phyloP scores from a whole-genome alignment of 2,329 filamentous ascomycete species.

The Penicillium sp. region DNA sequence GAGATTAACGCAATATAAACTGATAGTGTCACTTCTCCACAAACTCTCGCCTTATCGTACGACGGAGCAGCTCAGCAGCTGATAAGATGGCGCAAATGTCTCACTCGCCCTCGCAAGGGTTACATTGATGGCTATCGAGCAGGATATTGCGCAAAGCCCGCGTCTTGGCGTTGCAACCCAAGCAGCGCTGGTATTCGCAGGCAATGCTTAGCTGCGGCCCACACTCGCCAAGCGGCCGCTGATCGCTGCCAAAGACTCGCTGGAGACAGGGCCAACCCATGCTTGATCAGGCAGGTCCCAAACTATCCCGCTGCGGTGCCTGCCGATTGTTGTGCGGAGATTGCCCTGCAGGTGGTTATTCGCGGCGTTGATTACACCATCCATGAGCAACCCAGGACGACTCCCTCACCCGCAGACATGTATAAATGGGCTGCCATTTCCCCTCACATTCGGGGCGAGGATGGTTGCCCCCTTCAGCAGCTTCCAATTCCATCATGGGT shows the following conservation, averaged over 20 bases:
- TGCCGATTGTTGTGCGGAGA: not conserved
- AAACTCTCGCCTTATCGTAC: not conserved
- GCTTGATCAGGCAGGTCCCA: constrained; percentile 13
- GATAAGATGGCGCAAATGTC: not conserved
- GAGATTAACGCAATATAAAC: not conserved
- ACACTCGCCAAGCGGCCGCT: not conserved
- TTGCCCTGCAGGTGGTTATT: not conserved
- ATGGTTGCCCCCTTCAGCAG: not conserved
- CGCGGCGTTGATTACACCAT: not conserved
- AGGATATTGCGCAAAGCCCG: not conserved
- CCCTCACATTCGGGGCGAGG: not conserved
- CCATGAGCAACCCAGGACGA: not conserved
- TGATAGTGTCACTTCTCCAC: not conserved
- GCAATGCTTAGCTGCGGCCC: constrained; percentile 2
- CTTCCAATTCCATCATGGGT: constrained; percentile 26
- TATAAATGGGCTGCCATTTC: not conserved
- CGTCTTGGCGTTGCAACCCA: constrained; percentile 30
- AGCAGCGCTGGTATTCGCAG: constrained; percentile 4
- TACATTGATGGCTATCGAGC: not conserved
- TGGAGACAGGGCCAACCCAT: not conserved
- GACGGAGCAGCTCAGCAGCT: not conserved
- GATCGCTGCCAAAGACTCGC: constrained; percentile 5
- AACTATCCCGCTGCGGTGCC: not conserved
- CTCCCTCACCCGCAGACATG: not conserved
- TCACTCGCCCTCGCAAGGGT: not conserved